Percentiles rank a stretch among this genome's conserved stretches.
Conservation (phyloP, 1,284 basidiomycete species). For the Cystobasidium slooffiae region DNA sequence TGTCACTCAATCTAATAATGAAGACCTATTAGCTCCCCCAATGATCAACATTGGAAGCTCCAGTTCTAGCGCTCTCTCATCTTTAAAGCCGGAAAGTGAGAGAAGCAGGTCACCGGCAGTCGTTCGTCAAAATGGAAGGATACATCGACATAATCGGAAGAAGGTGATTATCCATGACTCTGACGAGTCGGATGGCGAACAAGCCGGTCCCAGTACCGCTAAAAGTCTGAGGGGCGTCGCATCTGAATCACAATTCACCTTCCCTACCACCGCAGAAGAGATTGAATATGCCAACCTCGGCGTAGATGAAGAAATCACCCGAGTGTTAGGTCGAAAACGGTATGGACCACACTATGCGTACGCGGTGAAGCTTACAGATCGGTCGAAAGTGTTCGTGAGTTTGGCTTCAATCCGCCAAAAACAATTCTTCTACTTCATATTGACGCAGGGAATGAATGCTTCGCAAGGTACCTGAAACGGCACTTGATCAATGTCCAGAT, state of each 20-base stretch:
- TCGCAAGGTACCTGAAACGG: constrained; percentile 18
- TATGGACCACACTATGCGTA: constrained; percentile 20
- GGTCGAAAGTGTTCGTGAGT: constrained; percentile 31
- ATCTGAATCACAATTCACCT: not conserved
- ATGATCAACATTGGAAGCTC: not conserved
- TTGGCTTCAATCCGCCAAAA: not conserved
- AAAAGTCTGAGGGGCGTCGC: not conserved
- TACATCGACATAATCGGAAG: not conserved
- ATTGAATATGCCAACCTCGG: constrained; percentile 8
- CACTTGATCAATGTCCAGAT: constrained; percentile 32
- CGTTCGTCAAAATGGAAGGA: not conserved
- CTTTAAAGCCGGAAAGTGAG: not conserved
- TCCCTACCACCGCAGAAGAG: not conserved
- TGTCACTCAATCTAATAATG: not conserved
- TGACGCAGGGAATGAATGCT: not conserved
- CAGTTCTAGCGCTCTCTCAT: not conserved
- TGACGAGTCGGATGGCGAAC: not conserved
- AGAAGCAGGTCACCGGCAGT: not conserved
- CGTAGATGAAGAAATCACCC: constrained; percentile 41
- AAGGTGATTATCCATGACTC: not conserved
- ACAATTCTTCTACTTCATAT: not conserved
- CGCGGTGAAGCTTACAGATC: constrained; percentile 34
- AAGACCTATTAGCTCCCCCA: not conserved
- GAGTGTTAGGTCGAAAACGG: constrained; percentile 21
- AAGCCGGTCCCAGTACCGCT: too few species aligned